Evolutionary conservation across 202 grass and related monocot genomes (phyloP).

Genomic region (Digitaria exilis): DNA sequence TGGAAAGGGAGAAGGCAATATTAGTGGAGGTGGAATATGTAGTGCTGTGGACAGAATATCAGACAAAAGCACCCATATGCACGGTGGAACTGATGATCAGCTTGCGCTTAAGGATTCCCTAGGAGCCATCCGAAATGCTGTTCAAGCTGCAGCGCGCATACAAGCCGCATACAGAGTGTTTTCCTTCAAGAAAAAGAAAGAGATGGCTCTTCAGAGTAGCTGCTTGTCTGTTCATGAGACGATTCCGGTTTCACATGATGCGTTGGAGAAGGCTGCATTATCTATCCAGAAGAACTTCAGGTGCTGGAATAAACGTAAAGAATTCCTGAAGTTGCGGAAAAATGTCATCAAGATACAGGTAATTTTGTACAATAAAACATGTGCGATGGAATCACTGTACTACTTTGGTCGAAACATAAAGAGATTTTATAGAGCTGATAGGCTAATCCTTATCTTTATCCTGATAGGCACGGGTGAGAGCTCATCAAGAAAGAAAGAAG

Average conservation of each 20-base stretch:
- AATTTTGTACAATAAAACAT: conserved; percentile 36
- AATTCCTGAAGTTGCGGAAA: conserved; percentile 57
- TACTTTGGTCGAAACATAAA: conserved; percentile 7
- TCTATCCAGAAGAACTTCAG: conserved; percentile 94
- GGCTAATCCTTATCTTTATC: conserved; percentile 27
- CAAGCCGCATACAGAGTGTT: conserved; percentile 69
- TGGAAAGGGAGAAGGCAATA: conserved; percentile 2
- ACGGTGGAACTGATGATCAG: conserved; percentile 71
- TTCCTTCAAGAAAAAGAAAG: conserved; percentile 75
- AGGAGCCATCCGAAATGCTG: conserved; percentile 67
- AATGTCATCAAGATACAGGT: conserved; percentile 85
- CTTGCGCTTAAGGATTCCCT: conserved; percentile 82
- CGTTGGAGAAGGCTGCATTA: conserved; percentile 68
- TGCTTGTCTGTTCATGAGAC: conserved; percentile 19
- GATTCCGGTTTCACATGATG: conserved; percentile 24
- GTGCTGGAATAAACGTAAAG: conserved; percentile 78
- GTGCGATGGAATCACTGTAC: background rate
- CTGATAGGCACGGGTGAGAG: conserved; percentile 79
- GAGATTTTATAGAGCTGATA: conserved; percentile 6
- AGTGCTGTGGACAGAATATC: conserved; percentile 55
- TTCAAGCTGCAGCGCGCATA: conserved; percentile 81
- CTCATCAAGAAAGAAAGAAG: conserved; percentile 72
- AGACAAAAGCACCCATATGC: conserved; percentile 51
- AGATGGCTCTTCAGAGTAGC: conserved; percentile 39
- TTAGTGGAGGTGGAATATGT: conserved; percentile 17